These are phyloP conservation scores for Antarctomyces pellizariae DNA, from an alignment of 495 filamentous ascomycete species.

Conservation along the genomic window DNA sequence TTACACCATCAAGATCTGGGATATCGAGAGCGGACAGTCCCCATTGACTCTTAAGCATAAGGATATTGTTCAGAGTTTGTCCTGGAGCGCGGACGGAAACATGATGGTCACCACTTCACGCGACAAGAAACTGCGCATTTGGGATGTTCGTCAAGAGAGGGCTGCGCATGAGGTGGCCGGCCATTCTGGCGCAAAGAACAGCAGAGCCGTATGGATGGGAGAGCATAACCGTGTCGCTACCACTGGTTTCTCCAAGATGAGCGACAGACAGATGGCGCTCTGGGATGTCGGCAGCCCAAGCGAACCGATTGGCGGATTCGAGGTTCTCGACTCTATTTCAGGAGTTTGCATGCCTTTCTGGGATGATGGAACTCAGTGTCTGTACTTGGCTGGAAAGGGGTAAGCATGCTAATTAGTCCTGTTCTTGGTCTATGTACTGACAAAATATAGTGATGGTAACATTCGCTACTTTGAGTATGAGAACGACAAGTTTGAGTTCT, in stretches of 20 bases:
- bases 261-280: conserved; percentile 80
- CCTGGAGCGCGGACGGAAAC: conserved; percentile 83
- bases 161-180: conserved; percentile 66
- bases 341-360: conserved; percentile 99
- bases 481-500: conserved; percentile 90
- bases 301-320: conserved; percentile 74
- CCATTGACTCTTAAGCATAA: conserved; percentile 55
- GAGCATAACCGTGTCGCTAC: conserved; percentile 87
- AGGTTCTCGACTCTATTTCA: conserved; percentile 74
- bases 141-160: conserved; percentile 86
- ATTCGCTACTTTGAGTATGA: conserved; percentile 96
- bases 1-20: conserved; percentile 88
- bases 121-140: conserved; percentile 93
- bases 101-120: conserved; percentile 81
- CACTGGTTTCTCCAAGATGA: conserved; percentile 95
- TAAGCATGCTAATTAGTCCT: conserved; percentile 21
- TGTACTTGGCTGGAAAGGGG: conserved; percentile 94
- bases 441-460: conserved; percentile 57
- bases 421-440: conserved; percentile 6
- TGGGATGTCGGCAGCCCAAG: conserved; percentile 72
- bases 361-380: conserved; percentile 82
- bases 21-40: conserved; percentile 56
- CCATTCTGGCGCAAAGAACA: conserved; percentile 89
- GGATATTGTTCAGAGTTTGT: conserved; percentile 84
- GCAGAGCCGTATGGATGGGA: conserved; percentile 85